Evolutionary conservation across 2,329 filamentous ascomycete species (phyloP).

Genomic region (Tolypocladium inflatum): DNA sequence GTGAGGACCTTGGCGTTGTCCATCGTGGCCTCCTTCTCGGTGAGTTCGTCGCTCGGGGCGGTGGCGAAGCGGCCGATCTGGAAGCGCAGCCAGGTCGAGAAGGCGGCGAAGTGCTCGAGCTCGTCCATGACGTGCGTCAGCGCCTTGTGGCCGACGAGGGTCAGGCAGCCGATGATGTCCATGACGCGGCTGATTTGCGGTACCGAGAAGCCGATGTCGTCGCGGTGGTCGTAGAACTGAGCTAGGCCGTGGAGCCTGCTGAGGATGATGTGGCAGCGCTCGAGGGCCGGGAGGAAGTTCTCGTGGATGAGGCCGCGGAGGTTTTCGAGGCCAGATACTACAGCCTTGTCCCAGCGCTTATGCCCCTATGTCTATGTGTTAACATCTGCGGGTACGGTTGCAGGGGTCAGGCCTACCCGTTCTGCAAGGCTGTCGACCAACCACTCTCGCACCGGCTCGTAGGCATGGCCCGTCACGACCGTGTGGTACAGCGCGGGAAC

Average conservation of each 20-base stretch:
- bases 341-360: constrained; percentile 90
- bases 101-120: constrained; percentile 64
- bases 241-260: constrained; percentile 78
- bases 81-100: constrained; percentile 75
- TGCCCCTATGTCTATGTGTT: constrained; percentile 51
- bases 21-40: constrained; percentile 68
- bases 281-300: constrained; percentile 79
- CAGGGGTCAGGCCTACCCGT: constrained; percentile 42
- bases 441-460: constrained; percentile 73
- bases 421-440: constrained; percentile 75
- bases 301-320: constrained; percentile 74
- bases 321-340: constrained; percentile 66
- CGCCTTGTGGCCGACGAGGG: constrained; percentile 64
- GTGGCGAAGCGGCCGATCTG: constrained; percentile 70
- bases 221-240: constrained; percentile 60
- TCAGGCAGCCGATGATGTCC: constrained; percentile 67
- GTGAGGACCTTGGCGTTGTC: constrained; percentile 63
- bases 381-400: neutral
- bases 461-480: constrained; percentile 73
- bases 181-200: constrained; percentile 54
- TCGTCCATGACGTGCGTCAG: constrained; percentile 66
- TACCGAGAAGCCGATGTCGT: constrained; percentile 57
- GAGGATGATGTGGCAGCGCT: constrained; percentile 72
- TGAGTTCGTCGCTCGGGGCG: constrained; percentile 57
- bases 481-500: constrained; percentile 75